A percentile compares a stretch with the other conserved stretches of the same genome.
phyloP scores from a whole-genome alignment of 345 rosid genomes.

The Erysimum cheiranthoides region DNA sequence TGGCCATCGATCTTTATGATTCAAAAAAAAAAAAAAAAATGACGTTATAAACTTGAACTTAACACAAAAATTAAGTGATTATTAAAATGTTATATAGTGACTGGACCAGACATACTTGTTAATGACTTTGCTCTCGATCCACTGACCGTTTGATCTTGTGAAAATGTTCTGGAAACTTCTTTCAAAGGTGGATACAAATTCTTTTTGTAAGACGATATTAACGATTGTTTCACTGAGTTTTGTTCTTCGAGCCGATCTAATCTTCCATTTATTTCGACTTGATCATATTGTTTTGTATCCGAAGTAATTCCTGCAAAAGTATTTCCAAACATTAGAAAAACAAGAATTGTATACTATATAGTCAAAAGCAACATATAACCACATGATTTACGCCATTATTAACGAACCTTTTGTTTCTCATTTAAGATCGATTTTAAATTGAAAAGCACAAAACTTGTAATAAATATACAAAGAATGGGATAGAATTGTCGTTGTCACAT shows the following conservation, averaged over 20 bases:
- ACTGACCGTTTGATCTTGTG: constrained; percentile 35
- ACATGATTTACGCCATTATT: constrained; percentile 19
- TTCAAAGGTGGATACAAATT: constrained; percentile 59
- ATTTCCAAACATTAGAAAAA: background rate
- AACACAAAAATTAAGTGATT: constrained; percentile 4
- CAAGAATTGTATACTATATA: background rate
- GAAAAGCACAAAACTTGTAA: constrained; percentile 12
- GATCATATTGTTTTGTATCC: constrained; percentile 64
- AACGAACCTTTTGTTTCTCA: constrained; percentile 10
- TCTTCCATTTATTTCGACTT: constrained; percentile 53
- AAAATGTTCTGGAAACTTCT: constrained; percentile 52
- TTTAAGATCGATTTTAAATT: background rate
- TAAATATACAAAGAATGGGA: constrained; percentile 36
- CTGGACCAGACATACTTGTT: constrained; percentile 45
- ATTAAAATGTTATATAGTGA: background rate
- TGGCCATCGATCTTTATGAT: constrained; percentile 67
- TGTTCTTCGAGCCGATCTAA: constrained; percentile 66
- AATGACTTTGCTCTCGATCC: constrained; percentile 40
- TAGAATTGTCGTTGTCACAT: constrained; percentile 37
- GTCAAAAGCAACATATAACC: constrained; percentile 15
- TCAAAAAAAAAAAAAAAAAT: constrained; percentile 45
- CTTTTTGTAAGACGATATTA: constrained; percentile 67
- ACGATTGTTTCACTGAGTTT: constrained; percentile 62
- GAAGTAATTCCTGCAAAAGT: constrained; percentile 66
- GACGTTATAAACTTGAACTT: background rate